A percentile compares a stretch with the other conserved stretches of the same genome.
phyloP scores from a whole-genome alignment of 2,329 filamentous ascomycete species.

The Aureobasidium leucospermi region DNA sequence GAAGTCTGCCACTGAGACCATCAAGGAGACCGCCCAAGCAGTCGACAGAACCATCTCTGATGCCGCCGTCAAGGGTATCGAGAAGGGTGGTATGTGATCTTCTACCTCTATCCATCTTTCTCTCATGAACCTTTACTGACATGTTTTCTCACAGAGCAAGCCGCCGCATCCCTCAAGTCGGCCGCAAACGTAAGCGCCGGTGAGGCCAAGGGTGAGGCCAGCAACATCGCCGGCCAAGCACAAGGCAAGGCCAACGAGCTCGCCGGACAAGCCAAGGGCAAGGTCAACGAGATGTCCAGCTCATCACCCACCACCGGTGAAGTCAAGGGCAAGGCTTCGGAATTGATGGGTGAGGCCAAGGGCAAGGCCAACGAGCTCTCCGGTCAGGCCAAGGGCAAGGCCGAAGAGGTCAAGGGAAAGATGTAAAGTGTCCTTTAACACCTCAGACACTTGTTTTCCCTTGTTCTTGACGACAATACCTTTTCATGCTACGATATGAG shows the following conservation, averaged over 20 bases:
- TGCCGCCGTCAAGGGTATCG: conserved; percentile 53
- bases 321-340: conserved; percentile 34
- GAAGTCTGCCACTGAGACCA: conserved; percentile 47
- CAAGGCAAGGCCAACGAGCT: conserved; percentile 35
- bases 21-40: conserved; percentile 52
- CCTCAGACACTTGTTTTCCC: neutral
- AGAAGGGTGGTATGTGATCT: conserved; percentile 50
- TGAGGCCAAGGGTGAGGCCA: conserved; percentile 32
- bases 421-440: conserved; percentile 5
- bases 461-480: no score
- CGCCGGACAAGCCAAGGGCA: conserved; percentile 35
- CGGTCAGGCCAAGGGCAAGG: conserved; percentile 39
- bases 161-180: conserved; percentile 38
- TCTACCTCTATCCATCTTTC: neutral
- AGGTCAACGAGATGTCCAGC: conserved; percentile 30
- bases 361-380: conserved; percentile 33
- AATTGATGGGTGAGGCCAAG: conserved; percentile 28
- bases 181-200: conserved; percentile 22
- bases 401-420: conserved; percentile 24
- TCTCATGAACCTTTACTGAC: neutral
- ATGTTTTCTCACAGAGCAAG: conserved; percentile 38
- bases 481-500: neutral
- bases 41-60: conserved; percentile 50
- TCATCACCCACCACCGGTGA: conserved; percentile 32
- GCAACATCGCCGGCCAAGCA: conserved; percentile 26